Evolutionary conservation across 2,329 filamentous ascomycete species (phyloP).

Genomic region (Camptophora hylomeconis): DNA sequence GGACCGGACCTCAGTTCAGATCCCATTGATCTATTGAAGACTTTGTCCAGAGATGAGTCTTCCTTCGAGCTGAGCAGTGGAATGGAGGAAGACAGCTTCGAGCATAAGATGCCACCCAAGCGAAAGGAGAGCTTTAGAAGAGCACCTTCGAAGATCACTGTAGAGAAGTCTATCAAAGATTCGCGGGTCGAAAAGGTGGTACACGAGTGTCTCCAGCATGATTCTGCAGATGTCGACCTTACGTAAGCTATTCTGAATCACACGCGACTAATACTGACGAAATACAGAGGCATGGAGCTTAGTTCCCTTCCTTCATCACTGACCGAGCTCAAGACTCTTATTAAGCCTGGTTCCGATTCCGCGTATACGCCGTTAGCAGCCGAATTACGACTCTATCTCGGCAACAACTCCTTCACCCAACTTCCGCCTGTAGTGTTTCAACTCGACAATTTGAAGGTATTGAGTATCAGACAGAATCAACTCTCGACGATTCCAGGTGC

Average conservation of each 20-base stretch:
- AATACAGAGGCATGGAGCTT: slow-evolving; percentile 8
- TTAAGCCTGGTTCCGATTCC: slow-evolving; percentile 24
- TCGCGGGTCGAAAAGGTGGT: too few species aligned
- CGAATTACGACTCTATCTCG: slow-evolving; percentile 30
- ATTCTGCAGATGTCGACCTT: slow-evolving; percentile 31
- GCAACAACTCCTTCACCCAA: slow-evolving; percentile 26
- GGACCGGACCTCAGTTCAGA: slow-evolving; percentile 23
- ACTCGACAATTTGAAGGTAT: slow-evolving; percentile 26
- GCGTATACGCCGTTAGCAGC: too few species aligned
- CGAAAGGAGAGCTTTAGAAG: too few species aligned
- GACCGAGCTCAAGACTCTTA: slow-evolving; percentile 9
- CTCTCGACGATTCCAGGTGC: slow-evolving; percentile 27
- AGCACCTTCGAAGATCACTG: too few species aligned
- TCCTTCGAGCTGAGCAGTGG: too few species aligned
- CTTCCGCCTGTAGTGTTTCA: slow-evolving; percentile 30
- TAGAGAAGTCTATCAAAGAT: too few species aligned
- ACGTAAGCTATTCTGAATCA: slow-evolving; percentile 23
- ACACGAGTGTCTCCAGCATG: slow-evolving; percentile 29
- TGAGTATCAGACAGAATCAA: slow-evolving; percentile 35
- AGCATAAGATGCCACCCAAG: too few species aligned
- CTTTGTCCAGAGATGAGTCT: too few species aligned
- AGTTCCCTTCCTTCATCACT: slow-evolving; percentile 9
- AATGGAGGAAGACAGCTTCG: too few species aligned
- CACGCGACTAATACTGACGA: too few species aligned
- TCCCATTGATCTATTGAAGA: too few species aligned